phyloP scores from a whole-genome alignment of 2,329 filamentous ascomycete genomes.

The Gremmenia infestans region DNA sequence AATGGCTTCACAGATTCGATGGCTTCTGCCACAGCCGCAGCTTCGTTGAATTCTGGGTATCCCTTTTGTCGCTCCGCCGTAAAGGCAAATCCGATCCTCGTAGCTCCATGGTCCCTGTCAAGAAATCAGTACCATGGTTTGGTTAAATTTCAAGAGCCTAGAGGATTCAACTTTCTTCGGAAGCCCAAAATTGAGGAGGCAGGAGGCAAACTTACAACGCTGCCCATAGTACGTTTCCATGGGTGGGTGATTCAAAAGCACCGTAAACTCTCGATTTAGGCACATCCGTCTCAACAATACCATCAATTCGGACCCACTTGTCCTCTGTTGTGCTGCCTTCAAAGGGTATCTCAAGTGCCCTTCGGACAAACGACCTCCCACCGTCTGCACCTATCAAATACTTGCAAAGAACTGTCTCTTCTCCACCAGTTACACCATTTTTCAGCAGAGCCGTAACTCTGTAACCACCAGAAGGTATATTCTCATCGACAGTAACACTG shows the following conservation, averaged over 20 bases:
- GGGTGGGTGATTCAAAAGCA: conserved; percentile 45
- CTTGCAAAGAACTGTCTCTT: conserved; percentile 35
- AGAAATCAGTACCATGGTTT: too few species aligned
- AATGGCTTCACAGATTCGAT: conserved; percentile 39
- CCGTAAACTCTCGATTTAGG: conserved; percentile 44
- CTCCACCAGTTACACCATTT: conserved; percentile 24
- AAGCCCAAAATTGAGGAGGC: too few species aligned
- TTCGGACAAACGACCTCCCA: conserved; percentile 44
- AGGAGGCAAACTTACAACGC: conserved; percentile 29
- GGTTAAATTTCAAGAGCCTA: too few species aligned
- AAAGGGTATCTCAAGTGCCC: conserved; percentile 42
- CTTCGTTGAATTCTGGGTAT: conserved; percentile 37
- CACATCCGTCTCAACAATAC: conserved; percentile 33
- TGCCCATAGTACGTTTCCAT: conserved; percentile 52
- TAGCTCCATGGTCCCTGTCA: conserved; percentile 42
- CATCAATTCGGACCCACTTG: conserved; percentile 50
- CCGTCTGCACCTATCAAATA: conserved; percentile 50
- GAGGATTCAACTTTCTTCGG: too few species aligned
- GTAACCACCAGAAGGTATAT: conserved; percentile 17
- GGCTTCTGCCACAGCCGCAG: conserved; percentile 50
- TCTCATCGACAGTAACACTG: conserved; percentile 18
- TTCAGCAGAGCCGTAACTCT: conserved; percentile 16
- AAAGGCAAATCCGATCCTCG: conserved; percentile 49
- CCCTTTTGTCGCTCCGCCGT: conserved; percentile 37
- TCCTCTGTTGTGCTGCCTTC: conserved; percentile 45